A percentile compares a stretch with the other conserved stretches of the same genome.
Conservation (phyloP, 495 filamentous ascomycete genomes). For the Schizothecium vesticola region DNA sequence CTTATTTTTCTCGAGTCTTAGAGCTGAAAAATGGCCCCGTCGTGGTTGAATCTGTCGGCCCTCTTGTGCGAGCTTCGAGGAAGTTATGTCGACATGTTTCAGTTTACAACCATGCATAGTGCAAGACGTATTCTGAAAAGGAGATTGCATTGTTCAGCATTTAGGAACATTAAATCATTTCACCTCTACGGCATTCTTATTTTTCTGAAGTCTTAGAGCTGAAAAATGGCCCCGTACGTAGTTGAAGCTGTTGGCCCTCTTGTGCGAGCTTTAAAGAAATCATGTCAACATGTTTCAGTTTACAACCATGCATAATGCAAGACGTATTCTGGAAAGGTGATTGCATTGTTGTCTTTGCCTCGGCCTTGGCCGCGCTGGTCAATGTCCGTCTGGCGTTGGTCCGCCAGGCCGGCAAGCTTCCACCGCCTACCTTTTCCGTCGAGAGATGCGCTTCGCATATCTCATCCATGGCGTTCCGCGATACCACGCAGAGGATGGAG, state of each 20-base stretch:
- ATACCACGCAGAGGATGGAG: constrained; percentile 42
- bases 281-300: neutral
- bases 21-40: neutral
- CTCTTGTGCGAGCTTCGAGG: neutral
- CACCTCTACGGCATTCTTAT: neutral
- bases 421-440: constrained; percentile 52
- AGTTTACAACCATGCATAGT: neutral
- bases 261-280: neutral
- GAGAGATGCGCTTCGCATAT: constrained; percentile 51
- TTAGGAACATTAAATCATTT: neutral
- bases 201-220: neutral
- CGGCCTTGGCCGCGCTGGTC: constrained; percentile 44
- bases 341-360: constrained; percentile 41
- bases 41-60: neutral
- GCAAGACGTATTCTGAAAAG: neutral
- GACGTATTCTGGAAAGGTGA: neutral
- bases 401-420: constrained; percentile 56
- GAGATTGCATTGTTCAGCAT: neutral
- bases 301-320: neutral
- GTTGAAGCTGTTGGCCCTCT: neutral
- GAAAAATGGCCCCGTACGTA: neutral
- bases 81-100: neutral
- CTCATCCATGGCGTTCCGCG: constrained; percentile 38
- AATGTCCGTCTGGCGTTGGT: constrained; percentile 49
- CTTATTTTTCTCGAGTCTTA: neutral